Evolutionary conservation across 192 early-diverging fungal genomes (phyloP).

Genomic region (Backusella parvicylindrica): DNA sequence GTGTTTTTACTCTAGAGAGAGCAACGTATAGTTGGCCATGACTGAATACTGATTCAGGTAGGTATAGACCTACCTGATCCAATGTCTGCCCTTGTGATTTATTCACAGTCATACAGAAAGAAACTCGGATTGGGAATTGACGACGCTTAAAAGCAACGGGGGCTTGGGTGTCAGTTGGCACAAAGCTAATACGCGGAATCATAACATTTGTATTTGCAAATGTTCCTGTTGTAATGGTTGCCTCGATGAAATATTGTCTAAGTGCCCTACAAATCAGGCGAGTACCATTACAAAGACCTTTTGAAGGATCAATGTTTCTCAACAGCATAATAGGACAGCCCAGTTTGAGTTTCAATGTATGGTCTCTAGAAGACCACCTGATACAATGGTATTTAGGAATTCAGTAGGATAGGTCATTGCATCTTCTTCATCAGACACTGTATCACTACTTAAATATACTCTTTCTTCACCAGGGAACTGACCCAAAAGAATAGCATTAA

Average conservation of each 20-base stretch:
- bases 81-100: constrained; percentile 26
- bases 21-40: constrained; percentile 29
- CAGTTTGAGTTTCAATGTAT: constrained; percentile 11
- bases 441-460: not conserved
- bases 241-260: not conserved
- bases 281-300: constrained; percentile 26
- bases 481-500: not conserved
- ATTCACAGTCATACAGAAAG: constrained; percentile 26
- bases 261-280: not conserved
- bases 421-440: not conserved
- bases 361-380: constrained; percentile 6
- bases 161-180: not conserved
- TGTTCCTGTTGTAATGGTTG: not conserved
- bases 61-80: not conserved
- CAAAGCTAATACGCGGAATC: not conserved
- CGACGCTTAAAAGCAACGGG: not conserved
- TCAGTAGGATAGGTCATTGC: not conserved
- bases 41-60: constrained; percentile 11
- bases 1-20: not conserved
- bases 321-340: constrained; percentile 27
- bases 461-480: not conserved
- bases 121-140: constrained; percentile 20
- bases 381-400: constrained; percentile 19
- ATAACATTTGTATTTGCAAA: not conserved
- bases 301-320: constrained; percentile 19